Base-by-base conservation (phyloP, 805 yeast species). In the Wickerhamomyces pijperi region DNA sequence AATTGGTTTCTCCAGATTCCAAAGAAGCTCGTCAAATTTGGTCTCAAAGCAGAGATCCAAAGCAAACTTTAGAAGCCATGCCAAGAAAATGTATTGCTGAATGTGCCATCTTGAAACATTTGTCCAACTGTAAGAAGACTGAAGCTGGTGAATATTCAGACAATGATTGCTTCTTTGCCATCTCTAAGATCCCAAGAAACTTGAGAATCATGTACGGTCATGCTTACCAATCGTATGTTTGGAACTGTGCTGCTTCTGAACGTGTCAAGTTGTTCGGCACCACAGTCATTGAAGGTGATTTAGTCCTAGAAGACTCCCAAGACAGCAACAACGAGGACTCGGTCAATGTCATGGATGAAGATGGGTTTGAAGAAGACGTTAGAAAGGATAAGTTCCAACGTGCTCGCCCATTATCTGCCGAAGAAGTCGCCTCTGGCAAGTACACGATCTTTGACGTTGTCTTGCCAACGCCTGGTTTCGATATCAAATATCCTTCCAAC, bases 381-480 rank as follows among this genome's bases (percentile, higher is more conserved):
- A 77, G 76, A 41, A 67, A 63, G 23, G 73, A 67, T 35, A 64
- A 60, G 8, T 77, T 70, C 42, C 64, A 70, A 19, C 72, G 85
- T 47, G 97, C 94, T 1, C 70, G 80, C 48, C 72, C 81, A 0
- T 68, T 92, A 16, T 83, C 94, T 1, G 67, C 73, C 39, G 86
- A 78, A 41, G 97, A 90, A 42, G 63, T 80, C 19, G 73, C 65
- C 4, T 40, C 64, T 2, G 74, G 74, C 0, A 72, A 68, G 39
- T 83, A 69, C 54, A 59, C 81, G 12, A 81, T 90, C 28, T 78
- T 71, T 53, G 97, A 92, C 58, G 69, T 92, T 21, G 95, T 94
- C 3, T 65, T 92, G 40, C 97, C 99, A n/a, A 75, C 95, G 0
- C 98, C 99, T 2, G 99, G 99, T 0, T 87, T 77, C 56, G 97